These are phyloP conservation scores for Hypsizygus marmoreus DNA, from an alignment of 768 basidiomycete genomes.

Conservation along the genomic window DNA sequence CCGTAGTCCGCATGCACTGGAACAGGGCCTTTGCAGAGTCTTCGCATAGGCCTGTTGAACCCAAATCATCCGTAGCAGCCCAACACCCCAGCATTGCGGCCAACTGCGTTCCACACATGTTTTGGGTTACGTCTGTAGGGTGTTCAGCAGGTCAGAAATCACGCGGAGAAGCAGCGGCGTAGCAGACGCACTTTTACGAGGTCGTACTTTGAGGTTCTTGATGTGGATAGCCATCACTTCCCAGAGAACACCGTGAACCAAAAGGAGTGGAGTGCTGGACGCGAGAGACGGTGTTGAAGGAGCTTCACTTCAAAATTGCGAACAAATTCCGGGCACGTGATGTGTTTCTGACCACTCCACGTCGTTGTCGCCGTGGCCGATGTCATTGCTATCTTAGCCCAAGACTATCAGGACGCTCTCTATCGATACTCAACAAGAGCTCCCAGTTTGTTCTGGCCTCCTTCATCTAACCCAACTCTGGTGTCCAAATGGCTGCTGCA, in stretches of 20 bases:
- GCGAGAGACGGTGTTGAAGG: too few relatives aligned
- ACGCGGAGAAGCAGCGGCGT: background rate
- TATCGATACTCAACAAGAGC: too few relatives aligned
- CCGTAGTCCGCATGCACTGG: slow-evolving; percentile 85
- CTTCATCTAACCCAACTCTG: too few relatives aligned
- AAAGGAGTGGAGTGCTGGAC: too few relatives aligned
- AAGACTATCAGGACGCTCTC: too few relatives aligned
- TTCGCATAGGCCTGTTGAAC: slow-evolving; percentile 55
- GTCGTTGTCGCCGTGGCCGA: slow-evolving; percentile 13
- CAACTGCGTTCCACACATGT: slow-evolving; percentile 69
- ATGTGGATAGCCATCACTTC: slow-evolving; percentile 60
- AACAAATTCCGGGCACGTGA: slow-evolving; percentile 17
- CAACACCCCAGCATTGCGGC: slow-evolving; percentile 84
- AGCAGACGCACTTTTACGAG: slow-evolving; percentile 62
- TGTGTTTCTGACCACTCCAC: slow-evolving; percentile 14
- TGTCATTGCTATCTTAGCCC: too few relatives aligned
- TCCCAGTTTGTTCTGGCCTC: too few relatives aligned
- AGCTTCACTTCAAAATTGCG: slow-evolving; percentile 12
- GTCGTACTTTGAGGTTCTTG: slow-evolving; percentile 78
- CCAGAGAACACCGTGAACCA: too few relatives aligned
- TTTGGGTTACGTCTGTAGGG: slow-evolving; percentile 42
- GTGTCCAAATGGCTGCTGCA: slow-evolving; percentile 39
- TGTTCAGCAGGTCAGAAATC: slow-evolving; percentile 9
- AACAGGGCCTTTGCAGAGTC: slow-evolving; percentile 62
- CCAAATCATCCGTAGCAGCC: slow-evolving; percentile 71